Percentiles rank a stretch among this genome's conserved stretches.
phyloP scores from a whole-genome alignment of 2,329 filamentous ascomycete species.

The Dissoconium aciculare region DNA sequence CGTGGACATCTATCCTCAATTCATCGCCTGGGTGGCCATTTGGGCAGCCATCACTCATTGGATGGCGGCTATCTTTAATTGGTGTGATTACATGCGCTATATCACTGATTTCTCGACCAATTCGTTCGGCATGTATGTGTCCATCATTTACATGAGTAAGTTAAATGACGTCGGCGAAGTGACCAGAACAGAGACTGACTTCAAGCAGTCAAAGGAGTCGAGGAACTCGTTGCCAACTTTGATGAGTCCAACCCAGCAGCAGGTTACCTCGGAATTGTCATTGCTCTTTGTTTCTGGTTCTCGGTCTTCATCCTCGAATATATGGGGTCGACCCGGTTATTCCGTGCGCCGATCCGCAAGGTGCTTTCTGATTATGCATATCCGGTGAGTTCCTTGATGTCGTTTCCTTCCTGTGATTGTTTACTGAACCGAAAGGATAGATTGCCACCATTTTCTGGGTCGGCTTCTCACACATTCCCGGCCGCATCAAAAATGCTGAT shows the following conservation, averaged over 20 bases:
- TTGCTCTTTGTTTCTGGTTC: conserved; percentile 38
- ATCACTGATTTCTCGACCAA: conserved; percentile 43
- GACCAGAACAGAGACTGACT: too few species aligned
- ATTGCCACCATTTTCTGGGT: conserved; percentile 41
- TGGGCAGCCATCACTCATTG: conserved; percentile 45
- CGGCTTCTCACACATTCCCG: conserved; percentile 39
- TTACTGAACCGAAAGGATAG: too few species aligned
- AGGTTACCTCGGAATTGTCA: conserved; percentile 36
- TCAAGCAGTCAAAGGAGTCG: conserved; percentile 38
- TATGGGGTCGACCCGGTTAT: conserved; percentile 32
- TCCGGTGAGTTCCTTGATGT: conserved; percentile 24
- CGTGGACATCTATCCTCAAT: conserved; percentile 35
- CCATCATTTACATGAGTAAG: conserved; percentile 39
- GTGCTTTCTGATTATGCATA: conserved; percentile 40
- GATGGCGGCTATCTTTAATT: conserved; percentile 38
- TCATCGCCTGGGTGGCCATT: conserved; percentile 43
- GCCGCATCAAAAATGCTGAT: conserved; percentile 28
- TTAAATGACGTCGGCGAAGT: too few species aligned
- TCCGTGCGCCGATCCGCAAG: conserved; percentile 31
- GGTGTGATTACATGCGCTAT: conserved; percentile 44
- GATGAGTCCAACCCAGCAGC: conserved; percentile 24
- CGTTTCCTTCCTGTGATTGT: too few species aligned
- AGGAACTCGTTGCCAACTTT: conserved; percentile 40
- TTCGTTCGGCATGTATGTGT: conserved; percentile 41
- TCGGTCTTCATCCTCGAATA: conserved; percentile 38